A percentile compares a stretch with the other conserved stretches of the same genome.
These are phyloP conservation scores for Tremellales sp. DNA, from an alignment of 1,284 basidiomycete species.

Conservation along the genomic window DNA sequence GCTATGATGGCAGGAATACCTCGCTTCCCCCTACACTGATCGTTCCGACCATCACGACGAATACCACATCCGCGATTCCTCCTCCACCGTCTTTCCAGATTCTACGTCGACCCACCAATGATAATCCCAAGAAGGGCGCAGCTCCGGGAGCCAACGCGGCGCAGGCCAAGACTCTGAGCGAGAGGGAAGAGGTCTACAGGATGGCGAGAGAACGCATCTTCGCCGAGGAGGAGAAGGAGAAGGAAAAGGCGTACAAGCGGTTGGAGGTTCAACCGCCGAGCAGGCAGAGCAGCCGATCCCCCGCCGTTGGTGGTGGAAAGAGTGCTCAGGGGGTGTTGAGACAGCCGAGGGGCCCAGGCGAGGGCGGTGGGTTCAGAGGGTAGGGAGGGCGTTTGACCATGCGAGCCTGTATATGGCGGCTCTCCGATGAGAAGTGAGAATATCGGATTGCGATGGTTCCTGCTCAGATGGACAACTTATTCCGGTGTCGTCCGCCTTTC, in stretches of 20 bases:
- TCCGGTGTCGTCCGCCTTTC: too few relatives aligned
- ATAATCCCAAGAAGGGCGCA: not conserved
- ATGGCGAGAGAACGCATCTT: constrained; percentile 35
- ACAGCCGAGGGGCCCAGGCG: constrained; percentile 15
- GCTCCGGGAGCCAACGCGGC: not conserved
- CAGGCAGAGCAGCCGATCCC: not conserved
- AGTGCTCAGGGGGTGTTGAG: constrained; percentile 6
- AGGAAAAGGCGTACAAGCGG: not conserved
- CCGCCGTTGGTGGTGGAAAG: not conserved
- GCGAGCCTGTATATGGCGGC: too few relatives aligned
- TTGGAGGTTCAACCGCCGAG: not conserved
- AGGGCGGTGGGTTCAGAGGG: constrained; percentile 3
- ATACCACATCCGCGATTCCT: constrained; percentile 8
- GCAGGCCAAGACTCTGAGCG: constrained; percentile 21
- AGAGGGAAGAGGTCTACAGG: constrained; percentile 31
- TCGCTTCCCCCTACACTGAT: constrained; percentile 2
- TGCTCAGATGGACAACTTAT: too few relatives aligned
- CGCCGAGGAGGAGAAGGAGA: constrained; percentile 6
- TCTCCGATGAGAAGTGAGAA: too few relatives aligned
- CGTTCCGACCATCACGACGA: not conserved
- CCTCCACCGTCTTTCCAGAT: constrained; percentile 13
- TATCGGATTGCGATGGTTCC: too few relatives aligned
- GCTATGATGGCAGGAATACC: not conserved
- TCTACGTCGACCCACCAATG: constrained; percentile 6
- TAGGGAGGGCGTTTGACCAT: too few relatives aligned